These are phyloP conservation scores for Peronospora destructor DNA, from an alignment of 352 stramenopile genomes.

Conservation along the genomic window DNA sequence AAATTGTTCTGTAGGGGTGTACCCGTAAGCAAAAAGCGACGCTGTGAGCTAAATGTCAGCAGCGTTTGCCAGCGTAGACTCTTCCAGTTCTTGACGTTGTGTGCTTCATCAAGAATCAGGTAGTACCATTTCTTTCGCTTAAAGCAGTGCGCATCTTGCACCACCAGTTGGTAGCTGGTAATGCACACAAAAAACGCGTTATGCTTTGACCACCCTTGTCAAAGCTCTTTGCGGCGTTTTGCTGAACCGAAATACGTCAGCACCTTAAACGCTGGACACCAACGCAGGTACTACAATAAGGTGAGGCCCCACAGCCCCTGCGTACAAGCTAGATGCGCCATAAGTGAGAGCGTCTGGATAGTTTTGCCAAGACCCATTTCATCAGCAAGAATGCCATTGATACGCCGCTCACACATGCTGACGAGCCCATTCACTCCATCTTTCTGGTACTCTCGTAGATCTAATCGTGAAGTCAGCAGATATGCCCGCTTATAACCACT, in stretches of 20 bases:
- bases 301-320: slow-evolving; percentile 95
- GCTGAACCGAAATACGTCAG: slow-evolving; percentile 98
- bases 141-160: slow-evolving; percentile 96
- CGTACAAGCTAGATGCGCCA: slow-evolving; percentile 91
- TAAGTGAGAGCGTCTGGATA: slow-evolving; percentile 97
- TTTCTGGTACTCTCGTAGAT: slow-evolving; percentile 74
- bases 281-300: slow-evolving; percentile 96
- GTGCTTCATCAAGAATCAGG: slow-evolving; percentile 97
- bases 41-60: slow-evolving; percentile 95
- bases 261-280: slow-evolving; percentile 95
- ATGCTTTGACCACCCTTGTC: slow-evolving; percentile 93
- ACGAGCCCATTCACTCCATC: slow-evolving; percentile 96
- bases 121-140: slow-evolving; percentile 99
- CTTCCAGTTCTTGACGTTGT: slow-evolving; percentile 99
- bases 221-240: slow-evolving; percentile 89
- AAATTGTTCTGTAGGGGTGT: slow-evolving; percentile 98
- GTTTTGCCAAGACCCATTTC: slow-evolving; percentile 96
- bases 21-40: slow-evolving; percentile 88
- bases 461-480: slow-evolving; percentile 55
- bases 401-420: slow-evolving; percentile 92
- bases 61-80: slow-evolving; percentile 97
- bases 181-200: slow-evolving; percentile 97
- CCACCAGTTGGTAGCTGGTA: slow-evolving; percentile 97
- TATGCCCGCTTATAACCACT: slow-evolving; percentile 56
- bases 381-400: slow-evolving; percentile 99